Percentiles rank a stretch among this genome's conserved stretches.
These are phyloP conservation scores for Dactylellina haptotyla DNA, from an alignment of 2,329 filamentous ascomycete species.

Conservation along the genomic window DNA sequence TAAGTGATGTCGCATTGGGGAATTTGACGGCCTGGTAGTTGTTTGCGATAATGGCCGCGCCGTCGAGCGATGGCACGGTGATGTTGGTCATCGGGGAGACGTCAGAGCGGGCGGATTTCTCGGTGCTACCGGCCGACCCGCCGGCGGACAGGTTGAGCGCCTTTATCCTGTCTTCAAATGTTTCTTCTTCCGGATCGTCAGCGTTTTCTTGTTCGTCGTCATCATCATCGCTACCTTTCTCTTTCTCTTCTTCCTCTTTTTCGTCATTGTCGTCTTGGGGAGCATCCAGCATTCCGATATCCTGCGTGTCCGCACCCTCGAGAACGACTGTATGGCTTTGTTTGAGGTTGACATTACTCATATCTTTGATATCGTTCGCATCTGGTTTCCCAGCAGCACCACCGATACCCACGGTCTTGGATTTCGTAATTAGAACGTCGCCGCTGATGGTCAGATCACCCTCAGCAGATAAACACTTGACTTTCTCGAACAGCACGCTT, in stretches of 20 bases:
- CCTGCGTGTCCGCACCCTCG: conserved; percentile 64
- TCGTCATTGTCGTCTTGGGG: conserved; percentile 56
- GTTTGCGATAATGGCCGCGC: conserved; percentile 63
- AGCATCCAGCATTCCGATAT: conserved; percentile 61
- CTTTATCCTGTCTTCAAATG: conserved; percentile 49
- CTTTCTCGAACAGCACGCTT: conserved; percentile 65
- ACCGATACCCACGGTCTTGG: conserved; percentile 63
- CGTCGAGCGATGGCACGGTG: conserved; percentile 63
- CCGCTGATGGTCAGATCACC: conserved; percentile 64
- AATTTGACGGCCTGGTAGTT: conserved; percentile 66
- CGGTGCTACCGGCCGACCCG: conserved; percentile 40
- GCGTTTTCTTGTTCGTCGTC: conserved; percentile 43
- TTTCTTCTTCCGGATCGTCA: conserved; percentile 40
- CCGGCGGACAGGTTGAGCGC: conserved; percentile 44
- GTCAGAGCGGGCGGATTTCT: conserved; percentile 46
- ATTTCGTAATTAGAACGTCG: conserved; percentile 63
- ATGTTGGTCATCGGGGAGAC: conserved; percentile 59
- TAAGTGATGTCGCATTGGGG: conserved; percentile 81
- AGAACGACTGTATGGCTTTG: conserved; percentile 69
- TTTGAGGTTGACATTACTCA: conserved; percentile 67
- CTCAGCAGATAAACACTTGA: conserved; percentile 64
- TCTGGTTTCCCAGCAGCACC: conserved; percentile 62
- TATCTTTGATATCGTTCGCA: conserved; percentile 67
- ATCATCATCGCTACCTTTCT: conserved; percentile 55
- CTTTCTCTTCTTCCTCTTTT: conserved; percentile 57